phyloP scores from a whole-genome alignment of 2,329 filamentous ascomycete species.

The Penicillium sp. region DNA sequence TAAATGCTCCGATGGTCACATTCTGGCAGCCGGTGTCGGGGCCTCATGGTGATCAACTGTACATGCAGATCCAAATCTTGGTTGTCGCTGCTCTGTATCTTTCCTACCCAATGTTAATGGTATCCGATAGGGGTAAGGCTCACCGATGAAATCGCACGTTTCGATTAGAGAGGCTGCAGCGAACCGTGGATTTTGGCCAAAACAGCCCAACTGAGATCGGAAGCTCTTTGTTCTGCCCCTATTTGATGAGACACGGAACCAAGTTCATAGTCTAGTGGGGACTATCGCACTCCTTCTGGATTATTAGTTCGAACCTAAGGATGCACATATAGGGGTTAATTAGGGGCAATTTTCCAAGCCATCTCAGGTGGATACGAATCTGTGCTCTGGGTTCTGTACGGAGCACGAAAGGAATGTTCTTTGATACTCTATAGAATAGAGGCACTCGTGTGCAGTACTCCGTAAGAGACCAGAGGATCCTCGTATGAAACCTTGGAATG shows the following conservation, averaged over 20 bases:
- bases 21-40: constrained; percentile 8
- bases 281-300: constrained; percentile 1
- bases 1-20: constrained; percentile 20
- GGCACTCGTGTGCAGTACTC: neutral
- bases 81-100: neutral
- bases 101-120: too few species aligned
- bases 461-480: neutral
- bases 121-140: neutral
- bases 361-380: neutral
- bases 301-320: neutral
- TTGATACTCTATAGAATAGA: neutral
- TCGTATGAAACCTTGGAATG: constrained; percentile 1
- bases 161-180: neutral
- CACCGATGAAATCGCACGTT: neutral
- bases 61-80: constrained; percentile 3
- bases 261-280: constrained; percentile 14
- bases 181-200: constrained; percentile 5
- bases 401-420: neutral
- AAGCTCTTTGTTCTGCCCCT: constrained; percentile 9
- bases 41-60: constrained; percentile 4
- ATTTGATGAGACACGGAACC: constrained; percentile 24
- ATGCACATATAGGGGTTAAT: constrained; percentile 18
- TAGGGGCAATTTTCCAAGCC: constrained; percentile 14
- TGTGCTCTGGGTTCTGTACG: neutral
- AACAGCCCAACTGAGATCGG: neutral